phyloP scores from a whole-genome alignment of 2,329 filamentous ascomycete species.

The Neoascochyta sp. region DNA sequence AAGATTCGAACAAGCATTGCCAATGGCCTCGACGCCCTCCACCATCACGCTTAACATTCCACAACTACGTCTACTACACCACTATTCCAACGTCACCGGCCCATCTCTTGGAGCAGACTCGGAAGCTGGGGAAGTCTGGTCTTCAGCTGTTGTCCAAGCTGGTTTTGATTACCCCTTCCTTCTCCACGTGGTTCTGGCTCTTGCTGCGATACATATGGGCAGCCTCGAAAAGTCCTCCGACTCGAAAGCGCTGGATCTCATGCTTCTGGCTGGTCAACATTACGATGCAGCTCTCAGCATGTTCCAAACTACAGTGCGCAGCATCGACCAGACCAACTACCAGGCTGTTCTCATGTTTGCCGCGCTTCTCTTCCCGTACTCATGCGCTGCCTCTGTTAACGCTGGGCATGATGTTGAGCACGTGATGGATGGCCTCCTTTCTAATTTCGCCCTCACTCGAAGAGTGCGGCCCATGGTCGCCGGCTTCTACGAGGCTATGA shows the following conservation, averaged over 20 bases:
- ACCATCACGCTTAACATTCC: slow-evolving; percentile 15
- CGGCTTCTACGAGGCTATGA: slow-evolving; percentile 11
- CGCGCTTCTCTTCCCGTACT: slow-evolving; percentile 20
- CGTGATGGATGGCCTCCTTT: slow-evolving; percentile 19
- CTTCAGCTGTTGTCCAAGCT: slow-evolving; percentile 25
- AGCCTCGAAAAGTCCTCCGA: slow-evolving; percentile 22
- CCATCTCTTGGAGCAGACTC: slow-evolving; percentile 17
- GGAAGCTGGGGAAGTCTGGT: slow-evolving; percentile 16
- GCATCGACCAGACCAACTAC: slow-evolving; percentile 40
- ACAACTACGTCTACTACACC: slow-evolving; percentile 30
- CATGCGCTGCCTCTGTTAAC: slow-evolving; percentile 15
- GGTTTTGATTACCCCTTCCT: slow-evolving; percentile 44
- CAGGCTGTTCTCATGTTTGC: slow-evolving; percentile 35
- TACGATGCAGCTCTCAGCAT: slow-evolving; percentile 17
- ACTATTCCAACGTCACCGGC: slow-evolving; percentile 29
- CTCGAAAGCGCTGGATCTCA: slow-evolving; percentile 10
- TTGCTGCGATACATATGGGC: slow-evolving; percentile 45
- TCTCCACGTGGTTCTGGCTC: slow-evolving; percentile 44
- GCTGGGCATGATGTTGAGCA: slow-evolving; percentile 11
- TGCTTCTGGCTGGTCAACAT: slow-evolving; percentile 17
- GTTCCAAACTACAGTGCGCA: slow-evolving; percentile 18
- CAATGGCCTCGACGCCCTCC: background rate
- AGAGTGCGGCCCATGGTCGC: slow-evolving; percentile 24
- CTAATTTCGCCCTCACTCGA: slow-evolving; percentile 21
- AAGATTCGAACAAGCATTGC: slow-evolving; percentile 4